Evolutionary conservation across 1,284 basidiomycete genomes (phyloP).

Genomic region (Peniophora sp.): DNA sequence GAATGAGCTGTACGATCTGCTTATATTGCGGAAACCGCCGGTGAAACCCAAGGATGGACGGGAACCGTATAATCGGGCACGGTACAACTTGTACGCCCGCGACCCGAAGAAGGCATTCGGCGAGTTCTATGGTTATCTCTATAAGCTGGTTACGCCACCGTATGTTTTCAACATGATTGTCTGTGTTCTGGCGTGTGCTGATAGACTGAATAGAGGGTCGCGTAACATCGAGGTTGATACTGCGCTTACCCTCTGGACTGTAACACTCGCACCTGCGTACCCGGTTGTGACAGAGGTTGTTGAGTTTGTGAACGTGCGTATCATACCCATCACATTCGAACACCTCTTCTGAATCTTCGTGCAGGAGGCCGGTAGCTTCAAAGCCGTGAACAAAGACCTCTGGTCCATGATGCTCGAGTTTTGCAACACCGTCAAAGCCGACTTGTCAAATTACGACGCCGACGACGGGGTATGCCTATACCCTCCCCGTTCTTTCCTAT

Average conservation of each 20-base stretch:
- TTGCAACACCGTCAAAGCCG: constrained; percentile 52
- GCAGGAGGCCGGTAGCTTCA: constrained; percentile 59
- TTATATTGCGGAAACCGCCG: constrained; percentile 42
- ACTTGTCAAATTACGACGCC: constrained; percentile 56
- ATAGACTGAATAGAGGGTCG: constrained; percentile 39
- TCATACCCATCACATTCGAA: neutral
- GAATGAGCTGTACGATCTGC: constrained; percentile 52
- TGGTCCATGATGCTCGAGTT: constrained; percentile 80
- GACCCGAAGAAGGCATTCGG: constrained; percentile 47
- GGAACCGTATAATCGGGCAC: constrained; percentile 48
- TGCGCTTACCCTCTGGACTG: constrained; percentile 65
- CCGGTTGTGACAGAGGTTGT: constrained; percentile 55
- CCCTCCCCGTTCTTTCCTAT: constrained; percentile 7
- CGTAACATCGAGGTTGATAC: constrained; percentile 79
- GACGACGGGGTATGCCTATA: constrained; percentile 45
- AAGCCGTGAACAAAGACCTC: constrained; percentile 73
- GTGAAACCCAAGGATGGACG: constrained; percentile 13
- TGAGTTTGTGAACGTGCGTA: constrained; percentile 53
- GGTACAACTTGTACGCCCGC: constrained; percentile 40
- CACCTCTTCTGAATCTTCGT: constrained; percentile 5
- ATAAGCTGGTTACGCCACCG: constrained; percentile 62
- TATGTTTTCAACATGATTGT: constrained; percentile 13
- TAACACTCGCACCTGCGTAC: constrained; percentile 55
- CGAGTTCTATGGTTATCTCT: constrained; percentile 63
- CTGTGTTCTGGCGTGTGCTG: neutral